Conservation (phyloP, 305 asterid species). For the Coffea humblotiana region DNA sequence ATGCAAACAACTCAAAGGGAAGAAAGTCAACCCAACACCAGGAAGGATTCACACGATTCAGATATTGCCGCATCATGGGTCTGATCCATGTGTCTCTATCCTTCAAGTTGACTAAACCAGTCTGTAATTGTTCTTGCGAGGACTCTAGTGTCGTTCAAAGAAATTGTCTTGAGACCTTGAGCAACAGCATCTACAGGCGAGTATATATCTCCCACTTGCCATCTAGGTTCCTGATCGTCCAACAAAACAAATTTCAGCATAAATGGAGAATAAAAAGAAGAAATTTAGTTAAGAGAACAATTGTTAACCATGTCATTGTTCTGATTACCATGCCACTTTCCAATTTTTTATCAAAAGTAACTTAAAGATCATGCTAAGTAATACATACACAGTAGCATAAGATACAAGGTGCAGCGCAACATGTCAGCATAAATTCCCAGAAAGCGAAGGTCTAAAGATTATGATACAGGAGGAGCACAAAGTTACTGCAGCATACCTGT, state of each 20-base stretch:
- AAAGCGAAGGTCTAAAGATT: neutral
- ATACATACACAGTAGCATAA: neutral
- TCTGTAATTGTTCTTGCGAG: constrained; percentile 56
- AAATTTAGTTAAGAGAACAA: neutral
- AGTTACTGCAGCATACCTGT: constrained; percentile 47
- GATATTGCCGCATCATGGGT: neutral
- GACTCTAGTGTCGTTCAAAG: constrained; percentile 66
- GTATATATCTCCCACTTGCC: constrained; percentile 79
- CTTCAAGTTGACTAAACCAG: constrained; percentile 60
- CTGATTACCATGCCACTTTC: too few species aligned
- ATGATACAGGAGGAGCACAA: neutral
- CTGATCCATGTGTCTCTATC: constrained; percentile 11
- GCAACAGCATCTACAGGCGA: constrained; percentile 98
- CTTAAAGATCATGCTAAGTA: too few species aligned
- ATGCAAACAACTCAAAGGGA: neutral
- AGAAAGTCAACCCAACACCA: neutral
- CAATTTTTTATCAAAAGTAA: too few species aligned
- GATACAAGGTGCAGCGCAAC: neutral
- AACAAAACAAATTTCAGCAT: neutral
- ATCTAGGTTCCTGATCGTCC: constrained; percentile 69
- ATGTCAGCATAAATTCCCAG: neutral
- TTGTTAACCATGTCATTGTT: too few species aligned
- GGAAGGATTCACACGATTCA: neutral
- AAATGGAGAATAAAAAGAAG: neutral
- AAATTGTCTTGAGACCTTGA: constrained; percentile 70